Percentiles rank a stretch among this genome's conserved stretches.
phyloP scores from a whole-genome alignment of 441 rosid genomes.

The Adansonia rubrostipa region DNA sequence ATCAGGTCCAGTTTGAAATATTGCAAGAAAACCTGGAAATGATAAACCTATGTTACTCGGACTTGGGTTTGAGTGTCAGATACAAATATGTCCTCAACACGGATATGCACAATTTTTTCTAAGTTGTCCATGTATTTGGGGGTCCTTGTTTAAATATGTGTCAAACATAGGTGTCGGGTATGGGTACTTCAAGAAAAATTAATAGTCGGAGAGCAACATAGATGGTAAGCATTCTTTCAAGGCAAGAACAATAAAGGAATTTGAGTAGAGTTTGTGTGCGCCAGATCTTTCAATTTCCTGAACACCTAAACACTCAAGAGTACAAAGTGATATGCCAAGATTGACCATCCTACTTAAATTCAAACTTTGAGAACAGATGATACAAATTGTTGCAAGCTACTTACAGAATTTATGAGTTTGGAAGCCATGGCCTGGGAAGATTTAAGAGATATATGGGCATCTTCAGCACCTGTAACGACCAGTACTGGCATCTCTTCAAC shows the following conservation, averaged over 20 bases:
- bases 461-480: conserved; percentile 91
- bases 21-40: not conserved
- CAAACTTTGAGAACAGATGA: not conserved
- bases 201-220: too few relatives aligned
- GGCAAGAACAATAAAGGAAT: not conserved
- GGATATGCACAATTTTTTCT: too few relatives aligned
- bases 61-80: too few relatives aligned
- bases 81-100: too few relatives aligned
- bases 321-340: not conserved
- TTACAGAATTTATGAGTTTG: conserved; percentile 91
- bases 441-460: conserved; percentile 80
- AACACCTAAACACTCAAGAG: not conserved
- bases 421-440: conserved; percentile 90
- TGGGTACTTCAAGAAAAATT: too few relatives aligned
- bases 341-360: not conserved
- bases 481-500: conserved; percentile 72
- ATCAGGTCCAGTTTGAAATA: not conserved
- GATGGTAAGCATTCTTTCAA: not conserved
- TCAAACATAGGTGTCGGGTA: too few relatives aligned
- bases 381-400: conserved; percentile 34
- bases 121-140: too few relatives aligned
- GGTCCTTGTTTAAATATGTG: too few relatives aligned
- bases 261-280: not conserved
- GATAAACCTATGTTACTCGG: not conserved
- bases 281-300: conserved; percentile 15